Base-by-base conservation (phyloP, 2,329 filamentous ascomycete genomes). In the Arthrinium puccinioides region DNA sequence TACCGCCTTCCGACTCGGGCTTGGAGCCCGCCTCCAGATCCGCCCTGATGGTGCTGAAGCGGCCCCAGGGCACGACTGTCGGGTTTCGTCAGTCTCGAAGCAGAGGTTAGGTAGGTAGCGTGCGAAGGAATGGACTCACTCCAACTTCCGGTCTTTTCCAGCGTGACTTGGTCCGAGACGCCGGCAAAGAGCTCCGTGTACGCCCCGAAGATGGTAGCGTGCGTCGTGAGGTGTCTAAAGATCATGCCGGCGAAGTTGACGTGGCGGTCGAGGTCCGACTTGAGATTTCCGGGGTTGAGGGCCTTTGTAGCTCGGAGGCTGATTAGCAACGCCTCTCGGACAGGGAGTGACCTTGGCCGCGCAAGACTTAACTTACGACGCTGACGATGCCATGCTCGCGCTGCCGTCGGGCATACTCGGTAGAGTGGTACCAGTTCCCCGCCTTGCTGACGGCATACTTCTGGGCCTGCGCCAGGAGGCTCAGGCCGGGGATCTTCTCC, bases 31-130 rank as follows among this genome's bases (percentile, higher is more conserved):
- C 44, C 4, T 49, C 49, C 10, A 64, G 25, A 41, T 64, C 62
- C 24, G 45, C 42, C 10, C 58, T 49, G 14, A 62, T 54, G 14
- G 52, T 39, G 30, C 37, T 40, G 39, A 59, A 48, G 21, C 59
- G 52, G 43, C 70, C 70, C 65, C 67, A 75, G 2, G 70, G 69
- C 34, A 68, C 55, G 19, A 74, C 56, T 59, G 25, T 29, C 3
- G 28, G 14, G 4, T 5, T 10, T 4, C 6, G 9, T 11, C 4
- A 4, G 28, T 11, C 14, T n/a, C 24, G 9, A 10, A 11, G 4
- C 9, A 6, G 4, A n/a, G 14, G 9, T 11, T 13, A 31, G 4
- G 9, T 10, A 9, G 28, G 9, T 5, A 6, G 14, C 10, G 14
- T 5, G 14, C 10, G 10, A 10, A 6, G 28, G 10, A 14, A 30